Percentiles rank a stretch among this genome's conserved stretches.
These are phyloP conservation scores for Yarrowia sp. DNA, from an alignment of 805 yeast genomes.

Conservation along the genomic window DNA sequence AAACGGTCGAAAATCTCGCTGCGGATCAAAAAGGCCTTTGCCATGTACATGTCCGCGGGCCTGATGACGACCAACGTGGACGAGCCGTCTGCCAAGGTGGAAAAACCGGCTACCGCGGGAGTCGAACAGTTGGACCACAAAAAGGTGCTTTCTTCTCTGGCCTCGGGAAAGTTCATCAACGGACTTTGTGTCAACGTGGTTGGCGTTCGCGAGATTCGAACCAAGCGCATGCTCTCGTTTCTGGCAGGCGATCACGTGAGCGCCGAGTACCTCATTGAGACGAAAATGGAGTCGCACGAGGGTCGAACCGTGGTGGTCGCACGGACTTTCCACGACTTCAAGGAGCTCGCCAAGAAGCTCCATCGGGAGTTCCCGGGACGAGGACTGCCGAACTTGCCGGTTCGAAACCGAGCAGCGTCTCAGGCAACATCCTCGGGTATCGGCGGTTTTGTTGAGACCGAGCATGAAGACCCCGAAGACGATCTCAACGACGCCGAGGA, in stretches of 20 bases:
- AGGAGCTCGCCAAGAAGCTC: constrained; percentile 60
- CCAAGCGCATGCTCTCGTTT: constrained; percentile 47
- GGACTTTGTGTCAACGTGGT: constrained; percentile 70
- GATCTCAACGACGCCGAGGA: constrained; percentile 40
- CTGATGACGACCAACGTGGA: constrained; percentile 59
- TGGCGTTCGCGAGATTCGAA: constrained; percentile 59
- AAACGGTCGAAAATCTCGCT: constrained; percentile 68
- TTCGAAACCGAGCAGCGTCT: constrained; percentile 54
- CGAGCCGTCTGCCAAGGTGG: constrained; percentile 46
- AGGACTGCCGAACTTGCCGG: constrained; percentile 65
- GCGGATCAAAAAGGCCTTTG: constrained; percentile 64
- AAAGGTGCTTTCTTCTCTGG: constrained; percentile 43
- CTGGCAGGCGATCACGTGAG: constrained; percentile 44
- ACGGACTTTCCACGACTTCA: constrained; percentile 74
- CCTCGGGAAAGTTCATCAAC: constrained; percentile 53
- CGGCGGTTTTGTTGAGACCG: constrained; percentile 8
- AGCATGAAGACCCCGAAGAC: constrained; percentile 41
- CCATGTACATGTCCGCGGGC: constrained; percentile 76
- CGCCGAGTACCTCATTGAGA: constrained; percentile 48
- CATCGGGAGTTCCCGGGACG: constrained; percentile 69
- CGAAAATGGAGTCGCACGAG: constrained; percentile 46
- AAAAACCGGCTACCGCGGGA: constrained; percentile 43
- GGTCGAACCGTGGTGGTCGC: constrained; percentile 57
- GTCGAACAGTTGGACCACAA: constrained; percentile 42
- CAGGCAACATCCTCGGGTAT: constrained; percentile 33